Conservation (phyloP, 2,329 filamentous ascomycete genomes). For the Bipolaris zeicola region DNA sequence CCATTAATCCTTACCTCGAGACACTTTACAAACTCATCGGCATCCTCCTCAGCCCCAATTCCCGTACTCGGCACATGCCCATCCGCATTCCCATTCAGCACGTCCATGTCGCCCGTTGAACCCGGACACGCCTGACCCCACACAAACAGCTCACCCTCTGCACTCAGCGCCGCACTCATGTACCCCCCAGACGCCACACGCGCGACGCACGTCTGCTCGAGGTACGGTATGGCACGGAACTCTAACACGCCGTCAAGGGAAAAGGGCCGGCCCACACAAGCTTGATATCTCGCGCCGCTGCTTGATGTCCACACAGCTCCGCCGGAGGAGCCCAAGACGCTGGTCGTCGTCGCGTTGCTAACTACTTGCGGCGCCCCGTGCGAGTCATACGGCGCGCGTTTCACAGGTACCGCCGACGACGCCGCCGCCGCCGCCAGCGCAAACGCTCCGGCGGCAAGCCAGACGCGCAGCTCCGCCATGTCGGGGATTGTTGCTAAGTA, state of each 20-base stretch:
- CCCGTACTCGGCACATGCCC: not conserved
- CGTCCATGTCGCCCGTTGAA: slow-evolving; percentile 18
- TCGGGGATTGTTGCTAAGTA: slow-evolving; percentile 5
- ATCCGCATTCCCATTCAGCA: slow-evolving; percentile 14
- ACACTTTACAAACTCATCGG: slow-evolving; percentile 39
- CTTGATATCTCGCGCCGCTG: not conserved
- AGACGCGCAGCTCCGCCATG: not conserved
- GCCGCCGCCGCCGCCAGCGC: not conserved
- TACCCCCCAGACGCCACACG: slow-evolving; percentile 40
- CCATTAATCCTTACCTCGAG: slow-evolving; percentile 31
- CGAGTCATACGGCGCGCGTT: not conserved
- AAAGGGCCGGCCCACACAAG: slow-evolving; percentile 1
- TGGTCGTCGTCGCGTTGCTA: not conserved
- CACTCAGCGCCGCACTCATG: slow-evolving; percentile 38
- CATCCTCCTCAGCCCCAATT: slow-evolving; percentile 14
- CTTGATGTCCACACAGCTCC: not conserved
- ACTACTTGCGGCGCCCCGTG: not conserved
- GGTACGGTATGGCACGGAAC: slow-evolving; percentile 30
- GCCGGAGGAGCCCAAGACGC: not conserved
- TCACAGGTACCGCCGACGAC: not conserved
- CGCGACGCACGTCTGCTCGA: slow-evolving; percentile 29
- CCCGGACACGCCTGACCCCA: slow-evolving; percentile 43
- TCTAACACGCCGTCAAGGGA: not conserved
- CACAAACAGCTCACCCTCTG: slow-evolving; percentile 41
- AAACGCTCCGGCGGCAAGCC: not conserved